Evolutionary conservation across 2,329 filamentous ascomycete species (phyloP).

Genomic region (Didymella arachidicola): DNA sequence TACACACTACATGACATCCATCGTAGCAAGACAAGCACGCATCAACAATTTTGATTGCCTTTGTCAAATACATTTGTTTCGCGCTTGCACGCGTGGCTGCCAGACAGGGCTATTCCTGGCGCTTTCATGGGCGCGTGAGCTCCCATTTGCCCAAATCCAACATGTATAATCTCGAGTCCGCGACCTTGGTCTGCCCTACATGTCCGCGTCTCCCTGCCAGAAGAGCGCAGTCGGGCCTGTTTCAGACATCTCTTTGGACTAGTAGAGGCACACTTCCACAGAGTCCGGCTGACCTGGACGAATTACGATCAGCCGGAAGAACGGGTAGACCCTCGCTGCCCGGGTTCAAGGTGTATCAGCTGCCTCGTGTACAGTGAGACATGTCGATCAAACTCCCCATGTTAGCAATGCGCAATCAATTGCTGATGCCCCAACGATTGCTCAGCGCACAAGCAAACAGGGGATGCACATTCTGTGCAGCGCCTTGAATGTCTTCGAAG

Average conservation of each 20-base stretch:
- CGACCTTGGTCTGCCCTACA: conserved; percentile 2
- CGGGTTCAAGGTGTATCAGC: conserved; percentile 18
- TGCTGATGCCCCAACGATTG: neutral
- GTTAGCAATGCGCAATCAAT: neutral
- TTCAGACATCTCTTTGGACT: conserved; percentile 7
- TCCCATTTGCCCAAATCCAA: conserved; percentile 38
- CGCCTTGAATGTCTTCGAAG: neutral
- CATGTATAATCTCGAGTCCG: conserved; percentile 37
- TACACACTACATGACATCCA: neutral
- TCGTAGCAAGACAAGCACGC: conserved; percentile 12
- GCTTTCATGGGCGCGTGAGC: conserved; percentile 37
- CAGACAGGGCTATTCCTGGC: conserved; percentile 30
- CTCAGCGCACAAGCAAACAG: neutral
- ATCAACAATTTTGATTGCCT: conserved; percentile 15
- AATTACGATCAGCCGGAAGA: conserved; percentile 29
- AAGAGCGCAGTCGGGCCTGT: conserved; percentile 21
- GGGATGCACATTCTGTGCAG: neutral
- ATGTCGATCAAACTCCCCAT: conserved; percentile 5
- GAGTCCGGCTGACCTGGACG: conserved; percentile 39
- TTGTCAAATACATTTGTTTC: conserved; percentile 21
- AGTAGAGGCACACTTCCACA: conserved; percentile 29
- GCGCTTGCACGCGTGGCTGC: conserved; percentile 34
- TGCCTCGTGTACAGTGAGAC: conserved; percentile 9
- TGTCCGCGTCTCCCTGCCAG: conserved; percentile 28
- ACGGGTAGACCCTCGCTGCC: conserved; percentile 19